Evolutionary conservation across 345 rosid species (phyloP), one percentile per base, ranked within the genome.

Genomic region (Nasturtium officinale): DNA sequence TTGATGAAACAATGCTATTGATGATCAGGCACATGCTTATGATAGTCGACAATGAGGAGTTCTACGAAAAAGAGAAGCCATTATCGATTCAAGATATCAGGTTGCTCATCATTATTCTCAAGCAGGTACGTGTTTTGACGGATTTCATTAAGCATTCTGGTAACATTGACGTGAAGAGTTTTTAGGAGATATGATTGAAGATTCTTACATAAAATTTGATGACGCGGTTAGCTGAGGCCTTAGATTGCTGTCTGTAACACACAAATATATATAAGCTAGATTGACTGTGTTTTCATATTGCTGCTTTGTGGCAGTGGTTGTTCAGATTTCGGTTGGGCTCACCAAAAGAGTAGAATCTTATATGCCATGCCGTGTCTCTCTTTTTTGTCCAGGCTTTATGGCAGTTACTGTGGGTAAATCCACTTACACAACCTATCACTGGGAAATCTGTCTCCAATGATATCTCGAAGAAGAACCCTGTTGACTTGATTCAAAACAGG

Each of bases 21-120:
- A 76, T 84, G 64, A 74, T 73, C 86, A 96, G 99, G 96, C 96
- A 90, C 82, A 88, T 96, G 99, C 99, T 96, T 78, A 92, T 67
- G 84, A 84, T 92, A 74, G 93, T 89, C 56, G 98, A 92, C 74
- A 96, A 90, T 73, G 99, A 92, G 78, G 99, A 92, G 83, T 96
- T 96, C 71, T 96, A 96, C 70, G 98, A 96, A 78, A 87, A 87
- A 78, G 96, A 90, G 84, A 96, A 87, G 80, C 98, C 97, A 61
- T 78, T 96, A 56, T 83, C 94, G 6, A 78, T 96, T 78, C 83
- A 83, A 78, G 99, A 96, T 83, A 83, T 86, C 48, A 81, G 88
- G 76, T 81, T 81, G 81, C 83, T 92, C 50, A 79, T 96, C 80
- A 72, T 90, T 57, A 90, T 96, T 62, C 76, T 96, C 82, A 87